Base-by-base conservation (phyloP, 2,329 filamentous ascomycete genomes). In the Nigrospora oryzae region DNA sequence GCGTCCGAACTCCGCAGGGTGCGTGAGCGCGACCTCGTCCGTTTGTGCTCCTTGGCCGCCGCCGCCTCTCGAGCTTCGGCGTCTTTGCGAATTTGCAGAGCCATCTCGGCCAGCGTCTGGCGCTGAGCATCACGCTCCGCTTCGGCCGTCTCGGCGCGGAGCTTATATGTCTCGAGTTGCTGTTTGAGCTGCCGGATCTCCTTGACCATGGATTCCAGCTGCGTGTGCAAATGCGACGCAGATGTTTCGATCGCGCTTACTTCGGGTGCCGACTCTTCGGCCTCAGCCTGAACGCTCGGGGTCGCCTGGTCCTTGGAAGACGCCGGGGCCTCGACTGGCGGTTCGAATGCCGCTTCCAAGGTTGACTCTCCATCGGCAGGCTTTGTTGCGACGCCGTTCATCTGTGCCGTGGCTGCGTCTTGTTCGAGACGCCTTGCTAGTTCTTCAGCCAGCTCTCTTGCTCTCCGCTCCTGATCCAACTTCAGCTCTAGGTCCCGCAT, bases 101-200 rank as follows among this genome's bases (percentile, higher is more conserved):
- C 83, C 88, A 97, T 93, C 59, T 95, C 87, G 1, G 86, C 83
- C 38, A 98, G 67, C 1, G 84, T 84, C 62, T 85, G 83, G 44
- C 84, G 81, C 44, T 83, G 80, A 36, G 79, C 73, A 44, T 84
- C 80, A 38, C 84, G 79, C 55, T 95, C 89, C 10, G 77, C 69
- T 61, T 97, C 91, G 4, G 89, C 90, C 47, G 71, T 75, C 62
- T 95, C 86, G 10, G 89, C 89, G 30, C 88, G 81, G 45, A 78
- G 70, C 56, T 84, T 84, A 68, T 87, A 95, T 7, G 74, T 68
- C 44, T 93, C 84, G 60, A 95, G 82, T 60, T 94, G 84, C 49
- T 82, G 74, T 63, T 83, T 86, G 70, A 95, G 80, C 46, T 84
- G 82, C 44, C 80, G 81, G 77, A 96, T 90, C 56, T 95, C 87